Evolutionary conservation across 2,329 filamentous ascomycete genomes (phyloP).

Genomic region (Ceratocystis alfenasii): DNA sequence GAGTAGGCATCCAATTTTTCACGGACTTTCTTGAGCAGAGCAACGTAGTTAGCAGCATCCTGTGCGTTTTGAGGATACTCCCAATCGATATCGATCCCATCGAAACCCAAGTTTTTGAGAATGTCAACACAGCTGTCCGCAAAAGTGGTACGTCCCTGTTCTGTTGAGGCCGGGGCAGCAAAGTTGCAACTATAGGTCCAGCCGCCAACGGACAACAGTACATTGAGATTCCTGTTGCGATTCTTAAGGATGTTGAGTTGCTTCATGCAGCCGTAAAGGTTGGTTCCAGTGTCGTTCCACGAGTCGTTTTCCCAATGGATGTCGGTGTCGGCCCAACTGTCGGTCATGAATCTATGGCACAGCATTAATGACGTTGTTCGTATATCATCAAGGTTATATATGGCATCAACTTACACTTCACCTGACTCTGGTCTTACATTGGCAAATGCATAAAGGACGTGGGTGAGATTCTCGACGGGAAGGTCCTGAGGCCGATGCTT

Average conservation of each 20-base stretch:
- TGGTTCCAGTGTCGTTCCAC: constrained; percentile 61
- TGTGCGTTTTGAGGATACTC: constrained; percentile 47
- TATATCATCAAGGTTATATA: neutral
- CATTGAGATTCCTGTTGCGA: constrained; percentile 68
- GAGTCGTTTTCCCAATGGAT: constrained; percentile 60
- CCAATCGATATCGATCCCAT: constrained; percentile 58
- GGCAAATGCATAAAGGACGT: constrained; percentile 83
- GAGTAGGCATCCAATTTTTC: constrained; percentile 47
- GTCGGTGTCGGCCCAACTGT: constrained; percentile 55
- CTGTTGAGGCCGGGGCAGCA: constrained; percentile 57
- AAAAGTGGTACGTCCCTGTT: constrained; percentile 57
- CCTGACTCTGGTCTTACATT: constrained; percentile 69
- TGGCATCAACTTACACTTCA: constrained; percentile 51
- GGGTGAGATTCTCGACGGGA: constrained; percentile 68
- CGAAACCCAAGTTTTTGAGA: constrained; percentile 69
- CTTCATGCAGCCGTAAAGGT: constrained; percentile 81
- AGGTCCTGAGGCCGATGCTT: constrained; percentile 79
- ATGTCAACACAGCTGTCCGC: constrained; percentile 62
- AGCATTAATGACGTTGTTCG: constrained; percentile 10
- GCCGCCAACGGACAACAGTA: constrained; percentile 76
- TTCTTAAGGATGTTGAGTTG: constrained; percentile 77
- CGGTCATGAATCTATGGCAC: constrained; percentile 39
- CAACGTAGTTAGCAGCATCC: constrained; percentile 48
- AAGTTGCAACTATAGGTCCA: constrained; percentile 90
- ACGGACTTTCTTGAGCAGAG: constrained; percentile 46